These are phyloP conservation scores for Pyrenophora teres DNA, from an alignment of 2,329 filamentous ascomycete species.

Conservation along the genomic window DNA sequence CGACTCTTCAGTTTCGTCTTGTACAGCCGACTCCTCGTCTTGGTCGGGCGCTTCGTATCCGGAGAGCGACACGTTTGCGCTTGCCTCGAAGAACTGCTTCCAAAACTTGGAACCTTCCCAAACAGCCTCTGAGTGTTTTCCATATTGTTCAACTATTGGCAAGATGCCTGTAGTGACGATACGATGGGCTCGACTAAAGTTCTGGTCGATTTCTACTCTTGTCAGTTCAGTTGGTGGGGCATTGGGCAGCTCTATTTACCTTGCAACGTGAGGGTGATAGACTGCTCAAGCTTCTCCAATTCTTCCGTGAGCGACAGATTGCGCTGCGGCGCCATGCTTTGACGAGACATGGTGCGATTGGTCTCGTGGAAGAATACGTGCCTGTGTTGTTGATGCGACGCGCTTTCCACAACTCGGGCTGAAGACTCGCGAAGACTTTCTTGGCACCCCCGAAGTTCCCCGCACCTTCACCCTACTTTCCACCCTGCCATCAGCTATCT, in stretches of 20 bases:
- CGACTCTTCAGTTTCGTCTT: conserved; percentile 47
- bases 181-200: conserved; percentile 94
- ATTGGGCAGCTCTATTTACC: conserved; percentile 52
- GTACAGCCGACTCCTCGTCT: conserved; percentile 63
- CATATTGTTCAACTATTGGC: conserved; percentile 92
- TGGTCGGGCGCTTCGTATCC: conserved; percentile 82
- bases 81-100: conserved; percentile 99
- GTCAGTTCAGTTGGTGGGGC: conserved; percentile 36
- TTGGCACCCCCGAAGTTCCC: conserved; percentile 25
- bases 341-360: conserved; percentile 55
- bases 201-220: conserved; percentile 87
- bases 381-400: conserved; percentile 14
- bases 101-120: conserved; percentile 99
- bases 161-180: conserved; percentile 94
- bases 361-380: neutral
- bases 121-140: conserved; percentile 87
- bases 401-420: conserved; percentile 17
- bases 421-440: conserved; percentile 17
- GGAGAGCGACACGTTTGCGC: conserved; percentile 93
- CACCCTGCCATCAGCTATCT: neutral
- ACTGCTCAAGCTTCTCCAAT: conserved; percentile 93
- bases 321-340: conserved; percentile 54
- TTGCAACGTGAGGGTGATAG: conserved; percentile 93
- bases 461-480: conserved; percentile 6
- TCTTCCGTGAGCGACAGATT: conserved; percentile 87